phyloP scores from a whole-genome alignment of 208 protist genomes.

The Blastocrithidia nonstop region DNA sequence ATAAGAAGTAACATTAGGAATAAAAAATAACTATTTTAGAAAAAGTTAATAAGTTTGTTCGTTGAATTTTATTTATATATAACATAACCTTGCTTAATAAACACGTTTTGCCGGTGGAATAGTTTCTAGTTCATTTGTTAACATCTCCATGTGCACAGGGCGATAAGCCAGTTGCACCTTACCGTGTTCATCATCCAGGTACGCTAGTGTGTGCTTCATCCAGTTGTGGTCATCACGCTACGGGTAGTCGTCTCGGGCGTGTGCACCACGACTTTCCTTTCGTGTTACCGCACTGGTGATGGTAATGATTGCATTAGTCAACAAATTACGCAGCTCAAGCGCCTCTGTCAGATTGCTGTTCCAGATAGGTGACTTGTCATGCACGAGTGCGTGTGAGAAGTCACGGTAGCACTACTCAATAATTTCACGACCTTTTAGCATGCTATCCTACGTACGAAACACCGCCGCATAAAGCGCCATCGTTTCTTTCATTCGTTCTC shows the following conservation, averaged over 20 bases:
- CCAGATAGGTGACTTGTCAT: slow-evolving; percentile 89
- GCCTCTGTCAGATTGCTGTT: slow-evolving; percentile 98
- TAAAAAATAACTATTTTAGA: too few species aligned
- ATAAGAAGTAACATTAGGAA: not conserved
- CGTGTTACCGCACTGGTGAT: slow-evolving; percentile 88
- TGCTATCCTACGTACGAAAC: slow-evolving; percentile 87
- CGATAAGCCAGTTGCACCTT: slow-evolving; percentile 90
- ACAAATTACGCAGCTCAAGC: slow-evolving; percentile 97
- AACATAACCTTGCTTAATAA: slow-evolving; percentile 66
- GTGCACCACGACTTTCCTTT: slow-evolving; percentile 94
- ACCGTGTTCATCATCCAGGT: slow-evolving; percentile 81
- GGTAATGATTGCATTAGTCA: slow-evolving; percentile 92
- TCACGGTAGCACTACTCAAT: slow-evolving; percentile 90
- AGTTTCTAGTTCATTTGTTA: slow-evolving; percentile 83
- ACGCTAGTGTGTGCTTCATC: slow-evolving; percentile 98
- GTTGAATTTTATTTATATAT: too few species aligned
- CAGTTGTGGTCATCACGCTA: slow-evolving; percentile 96
- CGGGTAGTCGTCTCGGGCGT: slow-evolving; percentile 95
- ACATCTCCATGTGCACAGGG: slow-evolving; percentile 82
- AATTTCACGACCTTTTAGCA: slow-evolving; percentile 83
- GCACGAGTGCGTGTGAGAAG: slow-evolving; percentile 87
- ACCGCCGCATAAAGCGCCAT: slow-evolving; percentile 97
- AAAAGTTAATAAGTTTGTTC: too few species aligned
- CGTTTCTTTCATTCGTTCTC: slow-evolving; percentile 93
- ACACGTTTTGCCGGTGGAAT: slow-evolving; percentile 83